Percentiles rank a stretch among this genome's conserved stretches.
These are phyloP conservation scores for Drosera spatulata DNA, from an alignment of 179 eudicot genomes.

Conservation along the genomic window DNA sequence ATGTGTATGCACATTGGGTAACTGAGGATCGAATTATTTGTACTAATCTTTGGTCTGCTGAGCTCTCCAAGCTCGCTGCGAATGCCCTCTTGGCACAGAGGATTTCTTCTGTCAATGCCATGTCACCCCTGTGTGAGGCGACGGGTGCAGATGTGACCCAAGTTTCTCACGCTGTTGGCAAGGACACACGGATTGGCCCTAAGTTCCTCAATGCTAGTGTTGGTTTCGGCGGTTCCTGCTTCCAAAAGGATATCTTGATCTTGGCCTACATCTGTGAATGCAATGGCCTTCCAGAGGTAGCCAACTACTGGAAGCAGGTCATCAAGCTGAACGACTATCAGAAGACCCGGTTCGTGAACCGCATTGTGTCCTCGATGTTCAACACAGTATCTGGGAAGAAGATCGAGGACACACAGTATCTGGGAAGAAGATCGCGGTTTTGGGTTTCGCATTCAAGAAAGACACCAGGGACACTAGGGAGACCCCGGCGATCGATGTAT, in stretches of 20 bases:
- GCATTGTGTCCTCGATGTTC: no score
- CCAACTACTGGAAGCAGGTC: slow-evolving; percentile 44
- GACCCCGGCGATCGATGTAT: slow-evolving; percentile 47
- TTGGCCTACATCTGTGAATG: no score
- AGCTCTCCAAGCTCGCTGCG: slow-evolving; percentile 42
- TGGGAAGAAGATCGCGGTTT: slow-evolving; percentile 31
- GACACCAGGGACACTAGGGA: no score
- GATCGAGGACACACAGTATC: no score
- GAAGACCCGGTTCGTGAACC: slow-evolving; percentile 40
- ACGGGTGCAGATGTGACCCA: slow-evolving; percentile 40
- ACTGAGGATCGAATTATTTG: slow-evolving; percentile 39
- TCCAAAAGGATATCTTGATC: no score
- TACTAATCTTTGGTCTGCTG: slow-evolving; percentile 48
- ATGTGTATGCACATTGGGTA: slow-evolving; percentile 45
- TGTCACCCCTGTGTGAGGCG: no score
- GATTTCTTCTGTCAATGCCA: no score
- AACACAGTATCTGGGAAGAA: slow-evolving; percentile 38
- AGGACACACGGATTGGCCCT: slow-evolving; percentile 37
- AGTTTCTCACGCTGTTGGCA: slow-evolving; percentile 41
- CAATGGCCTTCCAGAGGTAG: slow-evolving; percentile 41
- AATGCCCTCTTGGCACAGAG: no score
- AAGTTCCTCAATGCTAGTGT: slow-evolving; percentile 42
- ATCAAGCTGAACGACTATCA: slow-evolving; percentile 41
- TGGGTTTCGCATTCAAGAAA: slow-evolving; percentile 42
- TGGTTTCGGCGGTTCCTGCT: slow-evolving; percentile 43